Conservation (phyloP, 805 yeast genomes). For the Hanseniaspora meyeri region DNA sequence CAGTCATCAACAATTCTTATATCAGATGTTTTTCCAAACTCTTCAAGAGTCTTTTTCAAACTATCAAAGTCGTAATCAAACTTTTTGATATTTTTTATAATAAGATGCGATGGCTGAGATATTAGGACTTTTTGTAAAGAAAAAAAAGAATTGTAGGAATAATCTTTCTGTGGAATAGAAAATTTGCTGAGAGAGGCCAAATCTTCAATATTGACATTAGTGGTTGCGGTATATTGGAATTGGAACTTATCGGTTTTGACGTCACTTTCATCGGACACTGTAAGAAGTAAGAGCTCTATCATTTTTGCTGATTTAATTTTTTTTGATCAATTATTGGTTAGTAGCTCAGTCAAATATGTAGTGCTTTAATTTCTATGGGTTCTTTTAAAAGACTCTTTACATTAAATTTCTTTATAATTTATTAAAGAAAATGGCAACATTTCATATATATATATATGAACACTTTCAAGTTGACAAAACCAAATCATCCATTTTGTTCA, state of each 20-base stretch:
- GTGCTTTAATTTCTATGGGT: no score
- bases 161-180: background rate
- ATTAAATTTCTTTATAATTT: no score
- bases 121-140: background rate
- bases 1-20: background rate
- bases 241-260: background rate
- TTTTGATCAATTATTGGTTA: no score
- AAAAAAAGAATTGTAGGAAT: background rate
- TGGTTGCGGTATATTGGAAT: background rate
- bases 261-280: background rate
- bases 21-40: slow-evolving; percentile 1
- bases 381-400: no score
- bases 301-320: background rate
- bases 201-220: background rate
- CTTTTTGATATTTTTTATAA: background rate
- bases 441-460: no score
- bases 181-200: background rate
- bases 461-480: no score
- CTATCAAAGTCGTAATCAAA: background rate
- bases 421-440: no score
- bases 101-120: background rate
- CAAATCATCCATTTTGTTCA: no score
- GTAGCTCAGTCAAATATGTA: no score
- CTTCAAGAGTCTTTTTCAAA: background rate
- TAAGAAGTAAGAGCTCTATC: background rate